Evolutionary conservation across 805 yeast genomes (phyloP), one percentile per base, ranked within the genome.

Genomic region (Nakazawaea populi): DNA sequence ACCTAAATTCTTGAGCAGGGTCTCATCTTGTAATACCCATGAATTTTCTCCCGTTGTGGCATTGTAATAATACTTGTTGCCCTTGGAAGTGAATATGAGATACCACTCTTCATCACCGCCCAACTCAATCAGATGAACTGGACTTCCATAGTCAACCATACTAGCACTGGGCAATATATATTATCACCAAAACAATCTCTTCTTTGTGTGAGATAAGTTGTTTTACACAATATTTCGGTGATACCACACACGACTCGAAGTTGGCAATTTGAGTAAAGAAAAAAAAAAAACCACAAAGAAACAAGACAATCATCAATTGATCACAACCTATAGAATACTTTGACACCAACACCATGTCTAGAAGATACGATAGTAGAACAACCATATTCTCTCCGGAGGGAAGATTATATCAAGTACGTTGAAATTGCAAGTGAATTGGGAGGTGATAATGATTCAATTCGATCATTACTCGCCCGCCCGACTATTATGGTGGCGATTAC

Each of bases 381-480:
- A 94, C 99, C 4, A 95, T 94, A 63, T 94, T 94, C 73, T 92
- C 98, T 39, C 99, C 99, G 8, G 99, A 94, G 68, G 99, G 99
- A 39, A 82, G 99, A 70, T 77, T 94, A 52, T 94, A 94, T 71
- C 99, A 94, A 72, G 90, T 81, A 60, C 12, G 79, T 69, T 6
- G 24, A 18, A 18, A 18, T 18, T 18, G 24, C 24, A 18, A 18
- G 24, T 18, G 24, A 18, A 18, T 18, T 18, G 24, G 24, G 24
- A 18, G 24, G 24, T 18, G 24, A 18, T 18, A 18, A 18, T 18
- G 24, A 18, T 28, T 24, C 5, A 4, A 38, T 44, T 12, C 40
- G 24, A 18, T 18, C 24, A 18, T 18, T 18, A 18, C 24, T 18
- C 24, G 24, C 24, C 24, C 24, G 24, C 24, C 24, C 24, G 24